Conservation (phyloP, 148 eudicot genomes). For the Fagopyrum tataricum region DNA sequence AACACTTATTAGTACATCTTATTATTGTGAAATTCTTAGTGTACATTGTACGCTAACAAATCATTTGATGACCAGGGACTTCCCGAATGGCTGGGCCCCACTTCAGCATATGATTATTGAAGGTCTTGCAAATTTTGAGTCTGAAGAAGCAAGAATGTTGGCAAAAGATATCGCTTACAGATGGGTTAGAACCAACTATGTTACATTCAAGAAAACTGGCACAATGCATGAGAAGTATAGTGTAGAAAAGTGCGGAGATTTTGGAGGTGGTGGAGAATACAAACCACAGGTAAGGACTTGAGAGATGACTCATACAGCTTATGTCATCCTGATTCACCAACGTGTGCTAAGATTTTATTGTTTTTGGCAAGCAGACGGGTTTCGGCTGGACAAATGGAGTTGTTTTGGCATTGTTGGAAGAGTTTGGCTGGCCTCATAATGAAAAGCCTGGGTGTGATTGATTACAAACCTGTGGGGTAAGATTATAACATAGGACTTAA, state of each 20-base stretch:
- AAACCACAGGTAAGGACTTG: conserved; percentile 57
- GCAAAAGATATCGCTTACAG: conserved; percentile 67
- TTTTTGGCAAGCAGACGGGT: conserved; percentile 49
- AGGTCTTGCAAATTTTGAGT: conserved; percentile 64
- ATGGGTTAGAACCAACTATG: conserved; percentile 81
- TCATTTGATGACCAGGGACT: conserved; percentile 51
- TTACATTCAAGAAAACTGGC: conserved; percentile 61
- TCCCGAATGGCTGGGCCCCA: conserved; percentile 96
- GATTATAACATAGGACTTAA: not conserved
- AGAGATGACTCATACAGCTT: not conserved
- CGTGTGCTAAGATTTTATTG: not conserved
- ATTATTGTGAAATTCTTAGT: not conserved
- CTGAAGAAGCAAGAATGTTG: conserved; percentile 42
- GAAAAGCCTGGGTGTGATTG: conserved; percentile 37
- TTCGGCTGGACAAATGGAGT: conserved; percentile 95
- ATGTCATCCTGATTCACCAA: not conserved
- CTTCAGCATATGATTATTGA: conserved; percentile 84
- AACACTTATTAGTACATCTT: not conserved
- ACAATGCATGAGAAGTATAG: conserved; percentile 85
- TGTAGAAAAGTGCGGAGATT: conserved; percentile 69
- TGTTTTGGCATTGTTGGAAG: conserved; percentile 76
- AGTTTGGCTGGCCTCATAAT: conserved; percentile 84
- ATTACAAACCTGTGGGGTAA: not conserved
- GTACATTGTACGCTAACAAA: not conserved
- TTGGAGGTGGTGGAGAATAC: conserved; percentile 93